Evolutionary conservation across 2,329 filamentous ascomycete genomes (phyloP).

Genomic region (Sporothrix euskadiensis): DNA sequence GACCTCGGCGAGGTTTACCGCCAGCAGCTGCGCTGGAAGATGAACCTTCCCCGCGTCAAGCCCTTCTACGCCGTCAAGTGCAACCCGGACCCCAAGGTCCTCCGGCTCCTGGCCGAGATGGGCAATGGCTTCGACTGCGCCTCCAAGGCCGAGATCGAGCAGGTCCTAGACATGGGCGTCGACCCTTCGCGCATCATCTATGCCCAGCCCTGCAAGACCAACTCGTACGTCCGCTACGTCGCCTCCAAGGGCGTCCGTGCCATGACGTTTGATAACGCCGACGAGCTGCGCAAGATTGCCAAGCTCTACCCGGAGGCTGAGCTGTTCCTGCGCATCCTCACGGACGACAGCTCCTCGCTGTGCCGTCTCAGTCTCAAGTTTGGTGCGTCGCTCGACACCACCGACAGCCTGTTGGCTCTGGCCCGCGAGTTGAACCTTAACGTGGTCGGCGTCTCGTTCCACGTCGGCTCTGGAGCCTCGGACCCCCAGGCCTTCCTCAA

Average conservation of each 20-base stretch:
- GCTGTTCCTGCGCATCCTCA: conserved; percentile 90
- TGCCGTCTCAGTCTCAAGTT: conserved; percentile 98
- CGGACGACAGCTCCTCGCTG: conserved; percentile 90
- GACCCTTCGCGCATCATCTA: conserved; percentile 94
- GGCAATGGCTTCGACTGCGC: conserved; percentile 98
- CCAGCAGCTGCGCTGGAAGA: conserved; percentile 98
- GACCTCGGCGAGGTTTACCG: conserved; percentile 98
- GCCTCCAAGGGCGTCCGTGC: conserved; percentile 82
- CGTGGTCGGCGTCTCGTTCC: conserved; percentile 94
- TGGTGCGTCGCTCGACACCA: conserved; percentile 83
- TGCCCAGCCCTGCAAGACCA: conserved; percentile 98
- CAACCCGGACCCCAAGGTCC: conserved; percentile 88
- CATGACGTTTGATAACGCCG: conserved; percentile 99
- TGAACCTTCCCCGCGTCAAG: conserved; percentile 86
- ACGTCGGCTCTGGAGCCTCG: conserved; percentile 93
- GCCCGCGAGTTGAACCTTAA: conserved; percentile 83
- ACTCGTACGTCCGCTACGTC: conserved; percentile 93
- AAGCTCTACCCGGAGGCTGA: conserved; percentile 86
- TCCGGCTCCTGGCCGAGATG: conserved; percentile 82
- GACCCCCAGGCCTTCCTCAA: conserved; percentile 90
- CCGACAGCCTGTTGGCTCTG: conserved; percentile 72
- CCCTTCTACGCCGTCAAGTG: conserved; percentile 99
- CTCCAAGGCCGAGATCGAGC: conserved; percentile 95
- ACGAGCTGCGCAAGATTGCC: conserved; percentile 98
- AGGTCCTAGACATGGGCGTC: conserved; percentile 79